Conservation (phyloP, 2,329 filamentous ascomycete species). For the Fusarium sambucinum region DNA sequence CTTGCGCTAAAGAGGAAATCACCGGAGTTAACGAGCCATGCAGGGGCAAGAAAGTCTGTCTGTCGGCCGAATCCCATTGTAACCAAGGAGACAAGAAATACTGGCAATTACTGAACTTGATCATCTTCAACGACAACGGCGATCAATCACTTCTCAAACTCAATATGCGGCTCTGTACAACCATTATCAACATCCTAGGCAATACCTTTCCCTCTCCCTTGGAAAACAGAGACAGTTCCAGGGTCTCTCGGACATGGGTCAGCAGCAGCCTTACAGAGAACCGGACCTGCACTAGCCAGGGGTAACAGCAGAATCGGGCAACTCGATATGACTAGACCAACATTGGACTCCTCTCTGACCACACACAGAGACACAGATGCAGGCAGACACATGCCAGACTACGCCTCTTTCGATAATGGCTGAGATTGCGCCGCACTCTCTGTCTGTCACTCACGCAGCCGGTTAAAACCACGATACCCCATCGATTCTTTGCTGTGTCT, state of each 20-base stretch:
- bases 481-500: neutral
- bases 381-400: slow-evolving; percentile 39
- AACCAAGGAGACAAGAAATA: neutral
- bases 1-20: slow-evolving; percentile 34
- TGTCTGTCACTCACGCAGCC: neutral
- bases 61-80: neutral
- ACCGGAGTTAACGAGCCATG: slow-evolving; percentile 22
- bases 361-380: slow-evolving; percentile 10
- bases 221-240: neutral
- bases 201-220: neutral
- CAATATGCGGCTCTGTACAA: neutral
- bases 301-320: neutral
- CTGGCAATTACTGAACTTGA: neutral
- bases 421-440: slow-evolving; percentile 6
- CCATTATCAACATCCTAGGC: neutral
- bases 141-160: neutral
- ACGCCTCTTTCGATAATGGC: slow-evolving; percentile 22
- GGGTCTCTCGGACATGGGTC: slow-evolving; percentile 4
- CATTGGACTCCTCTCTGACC: slow-evolving; percentile 4
- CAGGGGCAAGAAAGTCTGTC: slow-evolving; percentile 6
- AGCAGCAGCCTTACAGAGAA: slow-evolving; percentile 30
- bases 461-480: slow-evolving; percentile 27
- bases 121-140: neutral
- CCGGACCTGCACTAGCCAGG: slow-evolving; percentile 30
- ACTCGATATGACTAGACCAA: neutral